Conservation (phyloP, 202 grass and related monocot species). For the Alloteropsis angusta region DNA sequence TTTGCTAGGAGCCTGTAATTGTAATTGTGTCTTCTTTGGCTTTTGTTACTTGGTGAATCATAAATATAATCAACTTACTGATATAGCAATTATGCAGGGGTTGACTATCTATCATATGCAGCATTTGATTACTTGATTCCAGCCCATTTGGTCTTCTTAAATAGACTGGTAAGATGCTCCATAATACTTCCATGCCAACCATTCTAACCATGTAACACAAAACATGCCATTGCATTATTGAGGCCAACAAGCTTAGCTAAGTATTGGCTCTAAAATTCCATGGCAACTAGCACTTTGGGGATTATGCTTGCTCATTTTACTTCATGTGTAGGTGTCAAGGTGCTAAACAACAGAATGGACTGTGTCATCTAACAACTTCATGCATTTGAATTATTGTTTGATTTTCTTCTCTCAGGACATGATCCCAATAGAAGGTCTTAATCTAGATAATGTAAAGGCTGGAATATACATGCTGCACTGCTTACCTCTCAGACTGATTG, state of each 20-base stretch:
- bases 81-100: slow-evolving; percentile 39
- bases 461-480: slow-evolving; percentile 81
- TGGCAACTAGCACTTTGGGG: neutral
- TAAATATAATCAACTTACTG: neutral
- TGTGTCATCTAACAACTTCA: neutral
- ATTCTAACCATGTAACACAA: neutral
- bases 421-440: slow-evolving; percentile 75
- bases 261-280: neutral
- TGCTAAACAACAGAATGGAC: neutral
- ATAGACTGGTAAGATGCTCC: slow-evolving; percentile 42
- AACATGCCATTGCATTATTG: neutral
- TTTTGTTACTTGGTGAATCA: neutral
- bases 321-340: neutral
- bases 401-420: slow-evolving; percentile 56
- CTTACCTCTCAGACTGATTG: slow-evolving; percentile 69
- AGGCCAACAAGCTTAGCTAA: neutral
- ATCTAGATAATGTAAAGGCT: slow-evolving; percentile 56
- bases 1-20: neutral
- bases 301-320: neutral
- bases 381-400: neutral
- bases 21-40: neutral
- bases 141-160: slow-evolving; percentile 73
- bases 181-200: neutral
- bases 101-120: slow-evolving; percentile 74
- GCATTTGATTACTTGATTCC: slow-evolving; percentile 61